phyloP scores from a whole-genome alignment of 352 stramenopile species.

The Sclerospora graminicola region DNA sequence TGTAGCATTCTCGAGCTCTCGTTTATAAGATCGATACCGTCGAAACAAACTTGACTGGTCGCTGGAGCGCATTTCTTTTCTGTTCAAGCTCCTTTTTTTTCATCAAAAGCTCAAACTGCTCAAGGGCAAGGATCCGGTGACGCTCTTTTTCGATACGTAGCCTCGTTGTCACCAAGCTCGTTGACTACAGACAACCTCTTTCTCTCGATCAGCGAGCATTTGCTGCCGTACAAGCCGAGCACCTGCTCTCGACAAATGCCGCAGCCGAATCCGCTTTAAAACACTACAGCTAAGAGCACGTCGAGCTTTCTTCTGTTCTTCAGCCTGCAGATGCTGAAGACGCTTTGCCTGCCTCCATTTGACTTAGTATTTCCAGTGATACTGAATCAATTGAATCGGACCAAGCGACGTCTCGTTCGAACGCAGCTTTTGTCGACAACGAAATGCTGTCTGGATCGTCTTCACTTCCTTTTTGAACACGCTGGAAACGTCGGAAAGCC shows the following conservation, averaged over 20 bases:
- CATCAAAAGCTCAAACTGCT: constrained; percentile 29
- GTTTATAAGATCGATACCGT: too few relatives aligned
- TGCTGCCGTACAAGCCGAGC: constrained; percentile 27
- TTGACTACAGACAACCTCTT: constrained; percentile 24
- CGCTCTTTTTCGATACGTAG: constrained; percentile 7
- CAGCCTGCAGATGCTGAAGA: constrained; percentile 4
- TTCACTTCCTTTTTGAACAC: constrained; percentile 22
- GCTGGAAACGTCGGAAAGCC: constrained; percentile 17
- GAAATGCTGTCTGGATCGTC: constrained; percentile 28
- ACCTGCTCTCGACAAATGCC: constrained; percentile 21
- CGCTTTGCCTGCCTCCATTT: constrained; percentile 8
- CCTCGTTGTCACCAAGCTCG: constrained; percentile 12
- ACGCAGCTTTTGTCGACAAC: constrained; percentile 10
- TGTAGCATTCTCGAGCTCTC: too few relatives aligned
- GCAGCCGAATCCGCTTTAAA: constrained; percentile 31
- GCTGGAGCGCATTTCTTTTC: constrained; percentile 11
- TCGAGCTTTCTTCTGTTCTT: constrained; percentile 13
- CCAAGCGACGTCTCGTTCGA: constrained; percentile 10
- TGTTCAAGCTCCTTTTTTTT: constrained; percentile 20
- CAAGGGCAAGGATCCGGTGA: constrained; percentile 18
- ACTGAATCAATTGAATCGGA: constrained; percentile 26
- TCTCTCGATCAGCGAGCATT: constrained; percentile 17
- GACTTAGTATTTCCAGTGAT: constrained; percentile 22
- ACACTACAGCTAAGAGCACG: constrained; percentile 18
- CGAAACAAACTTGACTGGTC: constrained; percentile 25